These are phyloP conservation scores for Luvunga scandens DNA, from an alignment of 345 rosid genomes.

Conservation along the genomic window DNA sequence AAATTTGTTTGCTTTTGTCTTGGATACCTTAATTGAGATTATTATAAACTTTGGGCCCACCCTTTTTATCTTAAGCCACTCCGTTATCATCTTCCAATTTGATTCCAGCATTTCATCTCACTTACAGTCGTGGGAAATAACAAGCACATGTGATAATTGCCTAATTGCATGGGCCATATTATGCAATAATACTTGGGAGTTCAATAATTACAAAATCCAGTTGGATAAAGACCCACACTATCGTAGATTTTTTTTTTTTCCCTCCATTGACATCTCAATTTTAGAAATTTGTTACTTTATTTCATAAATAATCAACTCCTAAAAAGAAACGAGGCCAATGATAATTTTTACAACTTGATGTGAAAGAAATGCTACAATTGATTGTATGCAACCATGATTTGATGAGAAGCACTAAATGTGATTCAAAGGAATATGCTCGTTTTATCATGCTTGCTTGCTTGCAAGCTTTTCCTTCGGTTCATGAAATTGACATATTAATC, in stretches of 20 bases:
- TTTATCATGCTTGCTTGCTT: not conserved
- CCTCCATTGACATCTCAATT: not conserved
- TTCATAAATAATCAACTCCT: not conserved
- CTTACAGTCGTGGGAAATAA: not conserved
- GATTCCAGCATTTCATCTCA: not conserved
- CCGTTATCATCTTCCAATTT: not conserved
- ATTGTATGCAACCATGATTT: slow-evolving; percentile 11
- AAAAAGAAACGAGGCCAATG: not conserved
- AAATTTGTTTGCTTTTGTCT: not conserved
- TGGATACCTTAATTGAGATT: not conserved
- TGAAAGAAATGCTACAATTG: slow-evolving; percentile 4
- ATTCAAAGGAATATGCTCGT: not conserved
- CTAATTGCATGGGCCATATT: slow-evolving; percentile 25
- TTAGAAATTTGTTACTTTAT: not conserved
- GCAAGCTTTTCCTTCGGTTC: not conserved
- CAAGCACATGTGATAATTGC: slow-evolving; percentile 12
- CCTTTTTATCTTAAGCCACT: not conserved
- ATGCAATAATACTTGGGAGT: slow-evolving; percentile 10
- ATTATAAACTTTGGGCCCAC: not conserved
- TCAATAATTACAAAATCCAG: slow-evolving; percentile 30
- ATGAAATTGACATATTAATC: not conserved
- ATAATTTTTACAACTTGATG: slow-evolving; percentile 3
- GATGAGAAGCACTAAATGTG: not conserved
- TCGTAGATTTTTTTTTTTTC: not conserved
- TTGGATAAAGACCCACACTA: slow-evolving; percentile 29